Evolutionary conservation across 306 rosid species (phyloP), one percentile per base, ranked within the genome.

Genomic region (Cucumis cinereus): DNA sequence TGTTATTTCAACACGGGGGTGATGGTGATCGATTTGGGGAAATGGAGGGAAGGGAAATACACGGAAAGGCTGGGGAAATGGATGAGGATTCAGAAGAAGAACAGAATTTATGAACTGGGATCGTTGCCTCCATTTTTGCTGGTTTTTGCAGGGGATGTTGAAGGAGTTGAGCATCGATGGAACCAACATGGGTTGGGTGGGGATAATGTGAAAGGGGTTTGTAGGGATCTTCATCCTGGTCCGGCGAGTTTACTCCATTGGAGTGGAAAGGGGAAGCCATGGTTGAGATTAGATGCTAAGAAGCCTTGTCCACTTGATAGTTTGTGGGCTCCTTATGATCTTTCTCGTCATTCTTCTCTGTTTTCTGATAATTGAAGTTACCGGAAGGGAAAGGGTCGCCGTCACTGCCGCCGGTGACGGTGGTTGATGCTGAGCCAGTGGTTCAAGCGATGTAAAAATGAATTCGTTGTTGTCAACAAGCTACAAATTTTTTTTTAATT

Each of bases 201-300:
- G 3, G 98, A 93, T 22, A 93, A 93, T 28, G 77, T 93, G 58
- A 88, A 88, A 71, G 98, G 97, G 0, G 83, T 89, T 0, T 91
- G 98, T 66, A 79, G 96, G 10, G 87, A 93, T 69, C 88, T 93
- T 33, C 98, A 93, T 35, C 91, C 96, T 1, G 98, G 98, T 17
- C 97, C 93, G 5, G 97, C 88, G 59, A 93, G 98, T 71, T 78
- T 93, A 4, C 85, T 93, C 35, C 98, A 91, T 64, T 93, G 98
- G 98, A 93, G 98, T 73, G 98, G 97, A 5, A 93, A 93, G 35
- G 98, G 98, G 36, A 93, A 93, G 81, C 98, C 98, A 0, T 93
- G 98, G 98, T 86, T 91, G 15, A 81, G 98, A 52, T 80, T 93
- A 53, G 96, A 93, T 82, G 86, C 97, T 0, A 91, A 85, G 79